These are phyloP conservation scores for Trametes hirsuta DNA, from an alignment of 1,284 basidiomycete genomes.

Conservation along the genomic window DNA sequence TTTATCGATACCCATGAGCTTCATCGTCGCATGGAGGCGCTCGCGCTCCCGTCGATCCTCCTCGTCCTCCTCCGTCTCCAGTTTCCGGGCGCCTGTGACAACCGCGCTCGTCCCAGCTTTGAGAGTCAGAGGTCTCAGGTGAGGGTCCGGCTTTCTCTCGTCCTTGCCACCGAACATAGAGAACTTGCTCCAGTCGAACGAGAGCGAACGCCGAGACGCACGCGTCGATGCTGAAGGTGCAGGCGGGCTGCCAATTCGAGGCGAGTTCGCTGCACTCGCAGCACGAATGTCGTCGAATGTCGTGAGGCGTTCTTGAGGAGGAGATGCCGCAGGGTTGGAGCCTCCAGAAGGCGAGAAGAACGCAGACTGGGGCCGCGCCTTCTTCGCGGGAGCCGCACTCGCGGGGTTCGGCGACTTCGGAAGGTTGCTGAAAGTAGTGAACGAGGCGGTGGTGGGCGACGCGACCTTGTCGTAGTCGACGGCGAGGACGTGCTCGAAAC, in stretches of 20 bases:
- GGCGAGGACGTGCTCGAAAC: conserved; percentile 92
- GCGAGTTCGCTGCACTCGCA: conserved; percentile 35
- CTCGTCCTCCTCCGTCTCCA: conserved; percentile 85
- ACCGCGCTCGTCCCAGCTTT: conserved; percentile 61
- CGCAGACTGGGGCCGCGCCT: conserved; percentile 62
- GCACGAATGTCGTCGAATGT: conserved; percentile 42
- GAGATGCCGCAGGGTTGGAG: conserved; percentile 29
- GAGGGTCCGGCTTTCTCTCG: conserved; percentile 51
- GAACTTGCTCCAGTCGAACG: conserved; percentile 81
- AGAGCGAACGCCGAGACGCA: conserved; percentile 71
- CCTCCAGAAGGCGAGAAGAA: conserved; percentile 49
- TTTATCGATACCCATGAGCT: conserved; percentile 86
- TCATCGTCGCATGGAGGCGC: conserved; percentile 85
- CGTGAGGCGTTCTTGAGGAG: conserved; percentile 38
- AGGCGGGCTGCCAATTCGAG: conserved; percentile 31
- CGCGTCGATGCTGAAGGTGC: conserved; percentile 37
- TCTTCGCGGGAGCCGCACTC: conserved; percentile 40
- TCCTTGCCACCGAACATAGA: conserved; percentile 70
- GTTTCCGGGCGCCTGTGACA: conserved; percentile 67
- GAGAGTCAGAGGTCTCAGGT: conserved; percentile 72
- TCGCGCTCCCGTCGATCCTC: conserved; percentile 86
- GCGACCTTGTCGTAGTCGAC: conserved; percentile 76
- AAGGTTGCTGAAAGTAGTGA: conserved; percentile 34
- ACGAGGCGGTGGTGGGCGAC: conserved; percentile 30
- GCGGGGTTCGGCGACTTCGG: conserved; percentile 35